A percentile compares a stretch with the other conserved stretches of the same genome.
Evolutionary conservation across 306 rosid genomes (phyloP).

Genomic region (Notholithocarpus densiflorus): DNA sequence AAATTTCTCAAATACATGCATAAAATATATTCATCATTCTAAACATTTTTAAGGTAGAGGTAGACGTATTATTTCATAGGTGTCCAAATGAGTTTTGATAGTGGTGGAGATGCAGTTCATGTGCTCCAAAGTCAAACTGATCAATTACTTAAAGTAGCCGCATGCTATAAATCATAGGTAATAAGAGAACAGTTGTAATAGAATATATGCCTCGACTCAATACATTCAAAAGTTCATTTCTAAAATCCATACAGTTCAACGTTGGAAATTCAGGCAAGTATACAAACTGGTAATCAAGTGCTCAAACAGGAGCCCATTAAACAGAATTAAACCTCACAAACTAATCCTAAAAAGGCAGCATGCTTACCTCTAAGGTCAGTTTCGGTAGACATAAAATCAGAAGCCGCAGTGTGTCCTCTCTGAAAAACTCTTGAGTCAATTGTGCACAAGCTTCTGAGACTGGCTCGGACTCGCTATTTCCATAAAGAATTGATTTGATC

Average conservation of each 20-base stretch:
- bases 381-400: constrained; percentile 73
- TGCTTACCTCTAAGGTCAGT: constrained; percentile 88
- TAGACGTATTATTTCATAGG: too few relatives aligned
- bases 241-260: constrained; percentile 6
- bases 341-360: background rate
- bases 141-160: too few relatives aligned
- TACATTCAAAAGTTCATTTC: constrained; percentile 3
- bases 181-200: constrained; percentile 9
- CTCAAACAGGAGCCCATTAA: background rate
- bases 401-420: constrained; percentile 72
- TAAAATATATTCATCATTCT: background rate
- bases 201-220: background rate
- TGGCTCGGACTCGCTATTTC: constrained; percentile 95
- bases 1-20: background rate
- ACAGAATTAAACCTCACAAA: background rate
- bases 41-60: too few relatives aligned
- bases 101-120: too few relatives aligned
- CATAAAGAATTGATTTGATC: constrained; percentile 83
- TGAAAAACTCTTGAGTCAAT: constrained; percentile 86
- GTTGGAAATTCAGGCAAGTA: background rate
- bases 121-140: too few relatives aligned
- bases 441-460: constrained; percentile 91
- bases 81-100: too few relatives aligned
- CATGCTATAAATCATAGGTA: constrained; percentile 1
- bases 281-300: too few relatives aligned